These are phyloP conservation scores for Agrostemma githago DNA, from an alignment of 148 eudicot genomes.

Conservation along the genomic window DNA sequence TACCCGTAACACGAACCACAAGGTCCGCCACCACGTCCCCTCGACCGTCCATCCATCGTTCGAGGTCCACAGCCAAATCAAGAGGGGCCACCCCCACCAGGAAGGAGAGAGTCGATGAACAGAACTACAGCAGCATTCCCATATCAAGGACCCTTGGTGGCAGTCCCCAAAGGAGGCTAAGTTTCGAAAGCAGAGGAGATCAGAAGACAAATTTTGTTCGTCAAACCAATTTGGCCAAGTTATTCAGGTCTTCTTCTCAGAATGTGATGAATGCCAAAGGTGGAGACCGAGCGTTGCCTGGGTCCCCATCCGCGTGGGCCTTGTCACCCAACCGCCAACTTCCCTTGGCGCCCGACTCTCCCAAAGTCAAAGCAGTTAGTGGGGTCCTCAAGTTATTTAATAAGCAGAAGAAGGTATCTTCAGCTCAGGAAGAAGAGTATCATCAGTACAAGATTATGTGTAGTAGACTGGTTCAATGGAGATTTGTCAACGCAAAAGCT, in stretches of 20 bases:
- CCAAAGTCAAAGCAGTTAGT: conserved; percentile 38
- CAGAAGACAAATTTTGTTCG: conserved; percentile 2
- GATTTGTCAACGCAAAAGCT: conserved; percentile 71
- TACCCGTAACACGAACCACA: conserved; percentile 7
- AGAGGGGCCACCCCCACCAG: conserved; percentile 1
- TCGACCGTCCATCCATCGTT: conserved; percentile 32
- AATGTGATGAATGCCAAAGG: conserved; percentile 16
- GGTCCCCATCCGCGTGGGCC: conserved; percentile 69
- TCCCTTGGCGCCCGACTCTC: conserved; percentile 31
- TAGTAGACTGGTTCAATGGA: conserved; percentile 69
- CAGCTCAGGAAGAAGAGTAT: conserved; percentile 49
- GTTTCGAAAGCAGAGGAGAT: conserved; percentile 17
- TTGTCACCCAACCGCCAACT: conserved; percentile 49
- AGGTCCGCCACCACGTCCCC: conserved; percentile 36
- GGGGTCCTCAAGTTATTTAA: conserved; percentile 63
- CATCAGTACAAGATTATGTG: conserved; percentile 47
- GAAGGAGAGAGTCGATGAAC: conserved; percentile 21
- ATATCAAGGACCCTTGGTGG: conserved; percentile 13
- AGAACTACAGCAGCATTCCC: conserved; percentile 21
- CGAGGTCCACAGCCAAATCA: conserved; percentile 24
- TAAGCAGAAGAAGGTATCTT: conserved; percentile 47
- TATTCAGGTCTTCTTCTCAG: conserved; percentile 32
- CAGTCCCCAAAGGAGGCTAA: conserved; percentile 27
- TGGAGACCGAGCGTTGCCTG: conserved; percentile 16
- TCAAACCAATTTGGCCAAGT: conserved; percentile 17